Conservation (phyloP, 108 stramenopile genomes). For the Discostella stelligeroides region DNA sequence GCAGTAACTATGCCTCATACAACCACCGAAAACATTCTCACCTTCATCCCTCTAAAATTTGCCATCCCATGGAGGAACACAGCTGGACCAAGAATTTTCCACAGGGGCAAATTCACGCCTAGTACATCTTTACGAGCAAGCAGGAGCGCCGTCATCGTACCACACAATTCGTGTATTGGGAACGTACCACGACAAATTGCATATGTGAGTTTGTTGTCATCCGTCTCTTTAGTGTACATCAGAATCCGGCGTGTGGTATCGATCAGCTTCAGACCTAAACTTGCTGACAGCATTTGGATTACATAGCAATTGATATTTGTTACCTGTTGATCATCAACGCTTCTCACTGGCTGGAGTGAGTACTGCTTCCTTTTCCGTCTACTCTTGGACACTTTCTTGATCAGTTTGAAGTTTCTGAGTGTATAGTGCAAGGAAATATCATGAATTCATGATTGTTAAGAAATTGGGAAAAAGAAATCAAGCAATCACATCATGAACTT, state of each 20-base stretch:
- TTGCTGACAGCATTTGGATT: slow-evolving; percentile 79
- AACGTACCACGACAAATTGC: slow-evolving; percentile 88
- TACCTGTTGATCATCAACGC: slow-evolving; percentile 45
- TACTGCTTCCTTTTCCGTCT: slow-evolving; percentile 43
- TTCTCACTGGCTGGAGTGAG: slow-evolving; percentile 34
- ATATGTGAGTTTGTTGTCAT: slow-evolving; percentile 72
- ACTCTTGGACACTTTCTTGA: slow-evolving; percentile 42
- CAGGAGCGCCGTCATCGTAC: slow-evolving; percentile 89
- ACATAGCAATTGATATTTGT: slow-evolving; percentile 85
- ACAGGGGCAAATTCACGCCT: slow-evolving; percentile 71
- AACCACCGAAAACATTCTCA: too few relatives aligned
- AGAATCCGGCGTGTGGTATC: slow-evolving; percentile 78
- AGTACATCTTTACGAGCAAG: slow-evolving; percentile 86
- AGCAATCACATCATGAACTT: background rate
- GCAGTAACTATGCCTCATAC: slow-evolving; percentile 31
- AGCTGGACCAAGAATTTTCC: slow-evolving; percentile 82
- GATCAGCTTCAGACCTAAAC: slow-evolving; percentile 77
- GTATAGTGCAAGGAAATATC: background rate
- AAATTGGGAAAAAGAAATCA: background rate
- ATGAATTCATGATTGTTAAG: background rate
- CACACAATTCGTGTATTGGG: slow-evolving; percentile 95
- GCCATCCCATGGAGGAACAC: slow-evolving; percentile 89
- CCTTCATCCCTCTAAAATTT: slow-evolving; percentile 91
- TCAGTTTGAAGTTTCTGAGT: slow-evolving; percentile 65
- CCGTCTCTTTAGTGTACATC: slow-evolving; percentile 81